phyloP scores from a whole-genome alignment of 306 rosid species.

The Delonix regia region DNA sequence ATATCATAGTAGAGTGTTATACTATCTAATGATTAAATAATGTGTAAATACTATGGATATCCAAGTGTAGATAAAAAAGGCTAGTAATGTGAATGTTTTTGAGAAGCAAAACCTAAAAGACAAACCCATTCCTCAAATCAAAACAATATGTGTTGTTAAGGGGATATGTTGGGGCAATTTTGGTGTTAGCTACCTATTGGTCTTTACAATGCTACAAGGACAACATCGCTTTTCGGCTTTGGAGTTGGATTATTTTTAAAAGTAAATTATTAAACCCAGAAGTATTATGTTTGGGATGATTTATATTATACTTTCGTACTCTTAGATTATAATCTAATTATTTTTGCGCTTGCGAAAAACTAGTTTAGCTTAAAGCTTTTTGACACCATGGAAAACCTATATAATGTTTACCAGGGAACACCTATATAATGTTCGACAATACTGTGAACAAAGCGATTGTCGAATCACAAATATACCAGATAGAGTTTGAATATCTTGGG shows the following conservation, averaged over 20 bases:
- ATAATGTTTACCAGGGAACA: too few species aligned
- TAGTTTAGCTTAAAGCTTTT: not conserved
- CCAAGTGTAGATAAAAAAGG: too few species aligned
- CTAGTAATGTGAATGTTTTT: too few species aligned
- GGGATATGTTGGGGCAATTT: conserved; percentile 15
- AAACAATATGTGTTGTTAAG: conserved; percentile 9
- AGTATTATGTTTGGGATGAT: not conserved
- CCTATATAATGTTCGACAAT: not conserved
- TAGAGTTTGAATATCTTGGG: not conserved
- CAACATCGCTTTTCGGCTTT: not conserved
- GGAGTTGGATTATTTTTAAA: too few species aligned
- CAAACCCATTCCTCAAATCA: not conserved
- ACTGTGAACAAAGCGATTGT: not conserved
- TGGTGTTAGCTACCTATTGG: conserved; percentile 12
- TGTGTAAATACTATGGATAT: too few species aligned
- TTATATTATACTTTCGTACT: too few species aligned
- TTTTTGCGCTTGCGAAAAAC: not conserved
- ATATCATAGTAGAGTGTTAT: too few species aligned
- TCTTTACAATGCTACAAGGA: conserved; percentile 5
- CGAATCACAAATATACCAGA: not conserved
- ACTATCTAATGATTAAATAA: too few species aligned
- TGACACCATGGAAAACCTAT: not conserved
- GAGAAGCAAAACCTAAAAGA: not conserved
- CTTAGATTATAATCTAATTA: not conserved
- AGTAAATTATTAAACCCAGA: not conserved